Percentiles rank a stretch among this genome's conserved stretches.
These are phyloP conservation scores for Naganishia antarctica DNA, from an alignment of 768 basidiomycete species.

Conservation along the genomic window DNA sequence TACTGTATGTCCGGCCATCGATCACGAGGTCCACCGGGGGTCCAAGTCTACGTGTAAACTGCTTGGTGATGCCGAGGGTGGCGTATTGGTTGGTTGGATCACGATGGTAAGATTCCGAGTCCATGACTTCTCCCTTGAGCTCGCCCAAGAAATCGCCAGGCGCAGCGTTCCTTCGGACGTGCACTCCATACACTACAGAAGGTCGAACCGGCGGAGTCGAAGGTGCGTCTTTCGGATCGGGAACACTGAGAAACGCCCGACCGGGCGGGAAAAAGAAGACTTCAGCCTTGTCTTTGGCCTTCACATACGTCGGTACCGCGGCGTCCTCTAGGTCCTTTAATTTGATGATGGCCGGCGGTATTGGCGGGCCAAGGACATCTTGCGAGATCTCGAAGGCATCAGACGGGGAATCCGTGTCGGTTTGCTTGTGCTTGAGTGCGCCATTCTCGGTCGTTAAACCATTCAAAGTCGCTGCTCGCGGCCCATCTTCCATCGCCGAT, in stretches of 20 bases:
- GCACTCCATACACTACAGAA: conserved; percentile 56
- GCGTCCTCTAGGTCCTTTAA: conserved; percentile 31
- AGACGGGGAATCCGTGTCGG: conserved; percentile 34
- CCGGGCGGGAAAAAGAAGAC: conserved; percentile 31
- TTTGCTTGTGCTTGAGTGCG: neutral
- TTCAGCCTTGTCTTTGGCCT: conserved; percentile 32
- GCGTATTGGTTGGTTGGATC: conserved; percentile 86
- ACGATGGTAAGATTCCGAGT: conserved; percentile 63
- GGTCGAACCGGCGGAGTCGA: conserved; percentile 34
- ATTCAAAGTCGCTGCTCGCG: neutral
- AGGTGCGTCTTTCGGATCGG: conserved; percentile 13
- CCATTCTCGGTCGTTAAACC: neutral
- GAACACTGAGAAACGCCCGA: conserved; percentile 3
- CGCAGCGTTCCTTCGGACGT: conserved; percentile 60
- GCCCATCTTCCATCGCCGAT: neutral
- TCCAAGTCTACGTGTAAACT: conserved; percentile 71
- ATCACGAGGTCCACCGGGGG: conserved; percentile 72
- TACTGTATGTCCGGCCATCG: conserved; percentile 70
- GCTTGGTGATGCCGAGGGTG: conserved; percentile 67
- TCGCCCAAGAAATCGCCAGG: conserved; percentile 61
- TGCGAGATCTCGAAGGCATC: neutral
- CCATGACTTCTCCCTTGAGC: conserved; percentile 61
- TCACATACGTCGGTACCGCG: conserved; percentile 29
- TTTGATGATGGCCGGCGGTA: conserved; percentile 39
- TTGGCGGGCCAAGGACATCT: conserved; percentile 37